Percentiles rank a stretch among this genome's conserved stretches.
phyloP scores from a whole-genome alignment of 2,329 filamentous ascomycete species.

The Colletotrichum chlorophyti region DNA sequence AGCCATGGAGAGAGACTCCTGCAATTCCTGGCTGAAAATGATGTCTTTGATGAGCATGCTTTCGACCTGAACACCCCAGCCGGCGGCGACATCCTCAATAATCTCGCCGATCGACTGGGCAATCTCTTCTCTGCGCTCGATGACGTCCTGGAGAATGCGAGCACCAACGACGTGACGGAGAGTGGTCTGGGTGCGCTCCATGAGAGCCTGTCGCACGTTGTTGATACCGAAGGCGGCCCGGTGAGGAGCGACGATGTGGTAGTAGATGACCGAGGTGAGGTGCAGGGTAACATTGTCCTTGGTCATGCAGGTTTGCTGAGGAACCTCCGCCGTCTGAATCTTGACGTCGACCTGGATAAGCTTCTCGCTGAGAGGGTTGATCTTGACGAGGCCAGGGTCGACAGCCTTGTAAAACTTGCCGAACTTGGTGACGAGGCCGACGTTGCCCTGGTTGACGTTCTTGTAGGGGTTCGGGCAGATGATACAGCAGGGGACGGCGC shows the following conservation, averaged over 20 bases:
- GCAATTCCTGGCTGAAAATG: conserved; percentile 93
- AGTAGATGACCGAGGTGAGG: conserved; percentile 97
- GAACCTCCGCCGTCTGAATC: conserved; percentile 94
- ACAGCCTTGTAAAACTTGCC: conserved; percentile 94
- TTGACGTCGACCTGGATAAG: conserved; percentile 96
- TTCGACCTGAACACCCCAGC: conserved; percentile 96
- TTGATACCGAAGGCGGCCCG: conserved; percentile 96
- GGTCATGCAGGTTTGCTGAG: conserved; percentile 97
- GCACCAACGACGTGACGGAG: conserved; percentile 96
- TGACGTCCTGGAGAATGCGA: conserved; percentile 94
- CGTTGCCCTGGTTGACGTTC: conserved; percentile 88
- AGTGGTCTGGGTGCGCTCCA: conserved; percentile 98
- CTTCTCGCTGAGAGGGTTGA: conserved; percentile 93
- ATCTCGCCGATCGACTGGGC: conserved; percentile 95
- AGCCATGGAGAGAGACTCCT: conserved; percentile 97
- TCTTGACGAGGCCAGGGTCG: conserved; percentile 94
- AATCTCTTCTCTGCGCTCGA: conserved; percentile 97
- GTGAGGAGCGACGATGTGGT: conserved; percentile 94
- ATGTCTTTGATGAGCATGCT: conserved; percentile 99
- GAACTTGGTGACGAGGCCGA: conserved; percentile 95
- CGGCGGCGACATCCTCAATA: conserved; percentile 91
- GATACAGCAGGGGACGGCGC: conserved; percentile 90
- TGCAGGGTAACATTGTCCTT: conserved; percentile 98
- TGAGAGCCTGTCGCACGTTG: conserved; percentile 93
- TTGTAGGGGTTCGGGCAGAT: conserved; percentile 96